Evolutionary conservation across 768 basidiomycete species (phyloP), one percentile per base, ranked within the genome.

Genomic region (Phylloporus arenicola): DNA sequence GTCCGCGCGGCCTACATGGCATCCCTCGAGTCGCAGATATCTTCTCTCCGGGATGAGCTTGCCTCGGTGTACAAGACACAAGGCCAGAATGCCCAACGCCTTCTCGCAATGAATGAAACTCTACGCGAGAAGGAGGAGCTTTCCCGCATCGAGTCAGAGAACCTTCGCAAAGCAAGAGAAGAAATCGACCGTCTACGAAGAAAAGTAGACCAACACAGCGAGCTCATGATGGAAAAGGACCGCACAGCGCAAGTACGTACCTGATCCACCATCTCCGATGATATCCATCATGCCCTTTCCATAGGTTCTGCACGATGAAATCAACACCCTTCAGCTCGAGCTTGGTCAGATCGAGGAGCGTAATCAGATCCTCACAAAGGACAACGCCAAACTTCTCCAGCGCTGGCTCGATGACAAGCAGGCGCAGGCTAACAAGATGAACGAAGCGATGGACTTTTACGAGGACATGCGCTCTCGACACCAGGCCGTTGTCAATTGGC

Each of bases 331-430:
- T 40, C 86, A 90, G 51, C 78, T 99, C 43, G 95, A 99, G 68
- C 80, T 98, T 12, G 81, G 84, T 39, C 90, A 95, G 61, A 83
- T 95, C 22, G 86, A 90, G 49, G 84, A 92, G 53, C 84, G 90
- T 31, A 96, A 95, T 64, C 76, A 82, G 61, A 84, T 75, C n/a
- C 78, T 99, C 30, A 82, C 82, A 44, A 87, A 86, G 60, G 95
- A 99, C 68, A 99, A 99, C 60, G 93, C 93, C 22, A 87, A 91
- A 61, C 81, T 99, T 24, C 77, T 98, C 1, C 92, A 96, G 65
- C 86, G 95, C 16, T 99, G 96, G 95, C 77, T 98, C 9, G 96
- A 98, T 61, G 85, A 87, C 56, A 96, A 96, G 71, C 92, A 96
- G 64, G 72, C 77, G 12, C 93, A 94, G 61, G 95, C 88, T 9